Evolutionary conservation across 148 eudicot genomes (phyloP).

Genomic region (Selenicereus undatus): DNA sequence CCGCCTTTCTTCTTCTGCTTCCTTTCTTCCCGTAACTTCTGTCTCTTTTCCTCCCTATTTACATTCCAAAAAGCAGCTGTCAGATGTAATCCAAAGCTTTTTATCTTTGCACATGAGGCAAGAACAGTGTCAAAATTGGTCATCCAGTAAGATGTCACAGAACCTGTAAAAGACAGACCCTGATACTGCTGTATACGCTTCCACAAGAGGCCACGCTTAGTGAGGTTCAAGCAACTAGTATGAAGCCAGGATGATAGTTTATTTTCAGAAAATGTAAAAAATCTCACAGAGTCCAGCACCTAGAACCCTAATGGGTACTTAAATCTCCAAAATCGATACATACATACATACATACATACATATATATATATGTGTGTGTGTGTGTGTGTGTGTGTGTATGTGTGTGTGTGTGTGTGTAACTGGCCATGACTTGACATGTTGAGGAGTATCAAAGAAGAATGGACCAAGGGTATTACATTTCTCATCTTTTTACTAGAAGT

Average conservation of each 20-base stretch:
- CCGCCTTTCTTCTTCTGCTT: slow-evolving; percentile 17
- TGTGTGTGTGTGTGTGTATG: no score
- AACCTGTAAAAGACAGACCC: neutral
- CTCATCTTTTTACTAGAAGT: neutral
- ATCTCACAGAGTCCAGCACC: neutral
- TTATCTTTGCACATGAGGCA: neutral
- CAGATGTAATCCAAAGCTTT: neutral
- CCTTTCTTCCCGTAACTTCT: slow-evolving; percentile 24
- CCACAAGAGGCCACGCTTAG: neutral
- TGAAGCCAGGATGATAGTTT: neutral
- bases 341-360: neutral
- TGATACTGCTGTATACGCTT: neutral
- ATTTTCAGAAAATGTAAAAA: neutral
- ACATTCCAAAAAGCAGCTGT: neutral
- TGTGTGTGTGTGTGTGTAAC: no score
- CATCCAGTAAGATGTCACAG: no score
- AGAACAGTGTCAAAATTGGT: no score
- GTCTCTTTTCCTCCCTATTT: slow-evolving; percentile 56
- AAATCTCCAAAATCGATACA: neutral
- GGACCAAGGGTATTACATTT: neutral
- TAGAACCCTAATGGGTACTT: neutral
- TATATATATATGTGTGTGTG: no score
- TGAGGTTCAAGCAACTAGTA: neutral
- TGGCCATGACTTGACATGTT: no score
- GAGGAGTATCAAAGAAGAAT: neutral